Percentiles rank a stretch among this genome's conserved stretches.
Conservation (phyloP, 202 grass and related monocot species). For the Bolboschoenoplectus hybrid region DNA sequence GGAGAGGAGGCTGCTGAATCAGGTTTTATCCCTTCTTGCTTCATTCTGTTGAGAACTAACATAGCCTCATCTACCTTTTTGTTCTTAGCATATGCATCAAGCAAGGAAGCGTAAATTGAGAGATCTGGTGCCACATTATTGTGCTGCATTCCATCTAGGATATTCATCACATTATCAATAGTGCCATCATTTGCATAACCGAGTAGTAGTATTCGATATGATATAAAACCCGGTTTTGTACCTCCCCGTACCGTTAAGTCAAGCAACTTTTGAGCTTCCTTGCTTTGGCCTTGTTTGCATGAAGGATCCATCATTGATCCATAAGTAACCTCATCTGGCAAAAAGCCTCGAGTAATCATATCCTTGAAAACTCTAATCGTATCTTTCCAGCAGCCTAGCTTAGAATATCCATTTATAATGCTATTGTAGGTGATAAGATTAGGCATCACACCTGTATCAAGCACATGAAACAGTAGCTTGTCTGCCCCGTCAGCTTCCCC, state of each 20-base stretch:
- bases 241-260: conserved; percentile 40
- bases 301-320: conserved; percentile 33
- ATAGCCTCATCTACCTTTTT: not conserved
- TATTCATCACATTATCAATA: not conserved
- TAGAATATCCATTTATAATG: not conserved
- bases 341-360: conserved; percentile 33
- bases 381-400: conserved; percentile 3
- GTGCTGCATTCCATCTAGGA: not conserved
- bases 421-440: not conserved
- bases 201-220: not conserved
- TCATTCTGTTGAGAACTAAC: not conserved
- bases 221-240: not conserved
- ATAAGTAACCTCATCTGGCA: conserved; percentile 31
- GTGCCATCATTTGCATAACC: not conserved
- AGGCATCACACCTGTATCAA: not conserved
- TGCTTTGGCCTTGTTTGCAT: conserved; percentile 38
- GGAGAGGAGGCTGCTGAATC: too few relatives aligned
- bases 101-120: not conserved
- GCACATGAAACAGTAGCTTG: not conserved
- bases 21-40: not conserved
- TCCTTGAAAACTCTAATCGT: conserved; percentile 23
- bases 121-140: not conserved
- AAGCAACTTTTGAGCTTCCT: conserved; percentile 41
- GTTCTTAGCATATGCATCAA: not conserved
- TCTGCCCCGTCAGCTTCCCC: conserved; percentile 32